These are phyloP conservation scores for Lactuca sativa DNA, from an alignment of 129 eudicot genomes.

Conservation along the genomic window DNA sequence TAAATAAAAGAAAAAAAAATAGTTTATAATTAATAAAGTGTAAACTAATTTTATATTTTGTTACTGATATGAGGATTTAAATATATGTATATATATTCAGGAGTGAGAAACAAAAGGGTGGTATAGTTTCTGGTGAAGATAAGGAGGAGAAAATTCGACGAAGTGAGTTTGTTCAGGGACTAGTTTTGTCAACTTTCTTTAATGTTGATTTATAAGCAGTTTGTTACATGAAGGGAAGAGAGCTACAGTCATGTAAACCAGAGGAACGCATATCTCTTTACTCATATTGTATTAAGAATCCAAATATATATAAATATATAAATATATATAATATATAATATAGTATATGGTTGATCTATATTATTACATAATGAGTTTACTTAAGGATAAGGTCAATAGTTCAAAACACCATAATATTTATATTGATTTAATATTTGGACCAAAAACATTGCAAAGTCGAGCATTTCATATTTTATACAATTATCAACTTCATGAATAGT, in stretches of 20 bases:
- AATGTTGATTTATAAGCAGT: constrained; percentile 57
- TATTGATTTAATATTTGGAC: no score
- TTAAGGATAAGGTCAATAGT: no score
- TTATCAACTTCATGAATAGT: no score
- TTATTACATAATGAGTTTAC: no score
- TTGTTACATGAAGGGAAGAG: constrained; percentile 10
- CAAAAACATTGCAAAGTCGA: no score
- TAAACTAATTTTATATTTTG: neutral
- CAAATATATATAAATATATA: neutral
- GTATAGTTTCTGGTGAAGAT: constrained; percentile 65
- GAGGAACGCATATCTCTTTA: constrained; percentile 25
- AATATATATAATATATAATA: neutral
- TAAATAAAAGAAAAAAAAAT: no score
- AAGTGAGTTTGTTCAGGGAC: constrained; percentile 84
- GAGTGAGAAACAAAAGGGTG: constrained; percentile 31
- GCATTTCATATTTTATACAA: no score
- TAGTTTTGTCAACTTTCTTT: constrained; percentile 73
- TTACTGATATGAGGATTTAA: neutral
- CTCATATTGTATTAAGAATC: constrained; percentile 30
- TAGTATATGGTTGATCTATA: no score
- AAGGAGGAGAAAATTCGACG: constrained; percentile 74
- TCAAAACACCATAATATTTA: no score
- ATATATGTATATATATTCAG: constrained; percentile 25
- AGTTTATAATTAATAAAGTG: neutral
- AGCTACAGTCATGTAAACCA: constrained; percentile 15